Conservation (phyloP, 1,284 basidiomycete species). For the Cutaneotrichosporon sp. region DNA sequence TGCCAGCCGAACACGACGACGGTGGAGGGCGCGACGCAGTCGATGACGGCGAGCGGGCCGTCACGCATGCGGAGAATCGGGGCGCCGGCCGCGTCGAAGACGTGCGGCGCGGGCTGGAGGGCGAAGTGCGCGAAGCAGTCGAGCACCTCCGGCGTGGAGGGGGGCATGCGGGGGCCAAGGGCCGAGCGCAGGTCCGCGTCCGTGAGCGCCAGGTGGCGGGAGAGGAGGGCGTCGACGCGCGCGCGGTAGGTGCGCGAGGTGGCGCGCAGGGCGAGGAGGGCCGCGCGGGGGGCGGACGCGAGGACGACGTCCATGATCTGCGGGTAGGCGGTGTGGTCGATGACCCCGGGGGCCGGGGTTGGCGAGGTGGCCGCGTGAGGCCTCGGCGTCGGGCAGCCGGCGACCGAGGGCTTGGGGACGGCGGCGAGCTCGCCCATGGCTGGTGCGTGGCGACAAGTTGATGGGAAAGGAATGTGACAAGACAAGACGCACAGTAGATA, state of each 20-base stretch:
- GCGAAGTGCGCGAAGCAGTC: neutral
- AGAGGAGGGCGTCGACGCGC: neutral
- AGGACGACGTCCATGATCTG: neutral
- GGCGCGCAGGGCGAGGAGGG: neutral
- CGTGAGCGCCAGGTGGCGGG: neutral
- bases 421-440: too few species aligned
- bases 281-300: neutral
- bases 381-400: too few species aligned
- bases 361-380: too few species aligned
- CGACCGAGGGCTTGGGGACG: too few species aligned
- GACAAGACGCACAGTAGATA: too few species aligned
- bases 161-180: neutral
- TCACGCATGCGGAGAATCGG: neutral
- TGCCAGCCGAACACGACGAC: neutral
- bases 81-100: neutral
- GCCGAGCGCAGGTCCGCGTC: neutral
- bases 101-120: neutral
- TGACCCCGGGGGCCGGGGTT: neutral
- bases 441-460: too few species aligned
- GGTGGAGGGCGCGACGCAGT: neutral
- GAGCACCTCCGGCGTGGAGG: neutral
- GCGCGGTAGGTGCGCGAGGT: neutral
- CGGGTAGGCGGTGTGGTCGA: neutral
- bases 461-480: too few species aligned
- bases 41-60: neutral